A percentile compares a stretch with the other conserved stretches of the same genome.
Evolutionary conservation across 2,329 filamentous ascomycete genomes (phyloP).

Genomic region (Sclerotiophoma versabilis): DNA sequence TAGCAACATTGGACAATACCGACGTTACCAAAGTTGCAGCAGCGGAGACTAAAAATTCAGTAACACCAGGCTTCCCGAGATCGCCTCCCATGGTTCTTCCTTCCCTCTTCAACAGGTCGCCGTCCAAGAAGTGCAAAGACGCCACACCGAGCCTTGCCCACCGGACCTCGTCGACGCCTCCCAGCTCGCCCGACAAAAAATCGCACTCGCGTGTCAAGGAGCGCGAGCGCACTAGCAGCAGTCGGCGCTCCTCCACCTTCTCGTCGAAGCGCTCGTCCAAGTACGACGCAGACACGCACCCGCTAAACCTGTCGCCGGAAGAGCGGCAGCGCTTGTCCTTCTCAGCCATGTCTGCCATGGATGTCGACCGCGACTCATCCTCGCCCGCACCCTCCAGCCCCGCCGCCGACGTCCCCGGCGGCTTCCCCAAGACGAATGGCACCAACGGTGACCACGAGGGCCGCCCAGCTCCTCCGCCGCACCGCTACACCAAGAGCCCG

Average conservation of each 20-base stretch:
- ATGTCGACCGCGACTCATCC: constrained; percentile 32
- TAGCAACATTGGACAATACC: constrained; percentile 41
- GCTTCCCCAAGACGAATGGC: constrained; percentile 54
- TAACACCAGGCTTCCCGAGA: constrained; percentile 37
- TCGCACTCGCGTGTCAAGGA: constrained; percentile 41
- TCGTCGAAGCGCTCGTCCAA: constrained; percentile 49
- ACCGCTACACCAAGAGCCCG: constrained; percentile 63
- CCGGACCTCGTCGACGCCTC: constrained; percentile 26
- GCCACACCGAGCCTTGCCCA: constrained; percentile 23
- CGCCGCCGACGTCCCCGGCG: constrained; percentile 52
- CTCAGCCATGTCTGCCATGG: constrained; percentile 68
- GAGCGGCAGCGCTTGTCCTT: constrained; percentile 79
- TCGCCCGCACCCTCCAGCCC: constrained; percentile 53
- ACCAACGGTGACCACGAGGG: constrained; percentile 56
- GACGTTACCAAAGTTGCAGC: constrained; percentile 40
- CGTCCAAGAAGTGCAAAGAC: constrained; percentile 46
- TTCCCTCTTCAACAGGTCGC: constrained; percentile 47
- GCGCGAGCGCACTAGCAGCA: constrained; percentile 35
- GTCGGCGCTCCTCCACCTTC: constrained; percentile 40
- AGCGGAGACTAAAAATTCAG: constrained; percentile 39
- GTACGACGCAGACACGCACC: constrained; percentile 77
- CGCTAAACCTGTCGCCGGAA: constrained; percentile 88
- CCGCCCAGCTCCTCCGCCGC: constrained; percentile 73
- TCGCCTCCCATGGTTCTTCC: constrained; percentile 48
- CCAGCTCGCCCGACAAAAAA: constrained; percentile 48